Percentiles rank a stretch among this genome's conserved stretches.
These are phyloP conservation scores for Colletotrichum siamense DNA, from an alignment of 2,329 filamentous ascomycete genomes.

Conservation along the genomic window DNA sequence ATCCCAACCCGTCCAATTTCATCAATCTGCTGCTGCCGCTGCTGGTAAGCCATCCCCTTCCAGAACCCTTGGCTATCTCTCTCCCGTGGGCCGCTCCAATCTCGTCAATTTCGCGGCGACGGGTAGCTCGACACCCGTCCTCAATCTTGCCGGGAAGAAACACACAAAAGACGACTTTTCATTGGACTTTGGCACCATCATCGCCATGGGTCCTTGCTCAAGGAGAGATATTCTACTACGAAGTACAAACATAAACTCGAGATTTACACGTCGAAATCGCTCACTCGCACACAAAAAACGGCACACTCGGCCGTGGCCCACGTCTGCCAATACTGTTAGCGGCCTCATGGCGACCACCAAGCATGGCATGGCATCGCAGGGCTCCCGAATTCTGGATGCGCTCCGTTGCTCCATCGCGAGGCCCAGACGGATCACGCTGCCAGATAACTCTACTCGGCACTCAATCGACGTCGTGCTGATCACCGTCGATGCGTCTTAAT, in stretches of 20 bases:
- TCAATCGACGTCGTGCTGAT: not conserved
- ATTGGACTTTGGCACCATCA: not conserved
- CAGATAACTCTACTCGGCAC: not conserved
- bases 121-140: not conserved
- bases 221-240: not conserved
- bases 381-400: not conserved
- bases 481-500: not conserved
- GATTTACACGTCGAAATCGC: not conserved
- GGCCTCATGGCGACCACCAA: not conserved
- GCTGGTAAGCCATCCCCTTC: not conserved
- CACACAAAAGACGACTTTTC: not conserved
- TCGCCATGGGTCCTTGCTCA: not conserved
- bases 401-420: not conserved
- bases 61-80: not conserved
- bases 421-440: not conserved
- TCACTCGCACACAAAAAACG: not conserved
- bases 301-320: not conserved
- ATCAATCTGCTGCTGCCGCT: conserved; percentile 3
- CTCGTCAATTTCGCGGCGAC: conserved; percentile 1
- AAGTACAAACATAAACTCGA: not conserved
- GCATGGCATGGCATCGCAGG: not conserved
- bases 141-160: not conserved
- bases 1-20: not conserved
- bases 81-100: not conserved
- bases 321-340: not conserved